Percentiles rank a stretch among this genome's conserved stretches.
phyloP scores from a whole-genome alignment of 2,329 filamentous ascomycete genomes.

The Alternaria gansuensis region DNA sequence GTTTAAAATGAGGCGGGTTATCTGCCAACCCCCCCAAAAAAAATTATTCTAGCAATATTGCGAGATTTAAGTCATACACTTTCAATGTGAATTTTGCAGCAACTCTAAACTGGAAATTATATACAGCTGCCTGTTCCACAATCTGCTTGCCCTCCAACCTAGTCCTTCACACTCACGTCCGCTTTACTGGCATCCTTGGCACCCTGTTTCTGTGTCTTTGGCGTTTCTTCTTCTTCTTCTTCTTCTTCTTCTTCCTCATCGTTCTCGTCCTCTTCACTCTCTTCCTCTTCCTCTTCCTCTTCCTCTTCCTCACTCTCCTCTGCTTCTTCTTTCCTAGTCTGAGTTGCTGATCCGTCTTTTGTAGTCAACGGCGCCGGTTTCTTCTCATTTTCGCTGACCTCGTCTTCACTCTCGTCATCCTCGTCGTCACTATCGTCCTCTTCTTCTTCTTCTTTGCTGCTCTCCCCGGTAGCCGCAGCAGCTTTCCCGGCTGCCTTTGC shows the following conservation, averaged over 20 bases:
- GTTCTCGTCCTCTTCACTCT: no score
- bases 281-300: slow-evolving; percentile 18
- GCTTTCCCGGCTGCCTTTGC: background rate
- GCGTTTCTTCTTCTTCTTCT: slow-evolving; percentile 19
- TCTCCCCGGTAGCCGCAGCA: background rate
- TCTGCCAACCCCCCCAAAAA: background rate
- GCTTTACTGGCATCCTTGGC: slow-evolving; percentile 44
- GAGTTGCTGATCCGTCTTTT: background rate
- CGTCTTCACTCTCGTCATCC: slow-evolving; percentile 16
- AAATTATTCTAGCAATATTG: background rate
- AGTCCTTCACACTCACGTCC: slow-evolving; percentile 52
- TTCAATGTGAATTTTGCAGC: background rate
- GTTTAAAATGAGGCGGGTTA: background rate
- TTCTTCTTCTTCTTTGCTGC: slow-evolving; percentile 9
- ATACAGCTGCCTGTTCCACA: background rate
- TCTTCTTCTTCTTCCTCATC: slow-evolving; percentile 17
- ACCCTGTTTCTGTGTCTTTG: slow-evolving; percentile 37
- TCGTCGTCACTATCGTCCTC: slow-evolving; percentile 9
- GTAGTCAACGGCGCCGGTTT: slow-evolving; percentile 17
- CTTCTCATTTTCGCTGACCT: slow-evolving; percentile 23
- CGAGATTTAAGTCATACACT: background rate
- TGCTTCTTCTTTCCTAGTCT: slow-evolving; percentile 13
- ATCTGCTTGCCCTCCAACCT: background rate
- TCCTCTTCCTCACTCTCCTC: slow-evolving; percentile 22
- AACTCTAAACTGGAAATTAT: background rate